Evolutionary conservation across 2,329 filamentous ascomycete genomes (phyloP).

Genomic region (Ophiostoma novo-ulmi): DNA sequence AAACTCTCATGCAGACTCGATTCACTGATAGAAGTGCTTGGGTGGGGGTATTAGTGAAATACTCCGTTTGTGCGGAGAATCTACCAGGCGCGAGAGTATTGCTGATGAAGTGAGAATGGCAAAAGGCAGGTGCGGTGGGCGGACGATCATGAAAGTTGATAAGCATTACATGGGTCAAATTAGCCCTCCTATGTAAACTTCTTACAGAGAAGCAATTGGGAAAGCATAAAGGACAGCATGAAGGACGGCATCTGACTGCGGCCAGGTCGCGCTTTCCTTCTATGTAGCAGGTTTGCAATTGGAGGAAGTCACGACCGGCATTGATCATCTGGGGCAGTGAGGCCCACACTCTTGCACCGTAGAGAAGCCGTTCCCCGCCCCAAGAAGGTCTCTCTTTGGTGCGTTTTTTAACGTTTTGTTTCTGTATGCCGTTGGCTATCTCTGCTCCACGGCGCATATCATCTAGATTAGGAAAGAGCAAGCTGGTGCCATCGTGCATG

Average conservation of each 20-base stretch:
- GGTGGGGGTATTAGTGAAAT: background rate
- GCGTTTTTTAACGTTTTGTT: slow-evolving; percentile 1
- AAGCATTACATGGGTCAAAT: background rate
- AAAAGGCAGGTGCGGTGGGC: background rate
- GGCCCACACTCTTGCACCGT: slow-evolving; percentile 1
- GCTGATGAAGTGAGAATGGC: background rate
- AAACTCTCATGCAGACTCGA: background rate
- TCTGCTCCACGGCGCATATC: background rate
- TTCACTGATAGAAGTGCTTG: background rate
- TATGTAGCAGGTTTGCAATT: slow-evolving; percentile 20
- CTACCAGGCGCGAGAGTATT: background rate
- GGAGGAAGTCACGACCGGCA: slow-evolving; percentile 22
- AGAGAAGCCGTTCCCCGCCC: slow-evolving; percentile 18
- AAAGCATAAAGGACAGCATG: background rate
- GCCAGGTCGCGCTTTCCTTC: slow-evolving; percentile 18
- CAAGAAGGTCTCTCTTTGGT: slow-evolving; percentile 6
- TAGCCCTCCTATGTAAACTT: background rate
- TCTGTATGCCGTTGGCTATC: background rate
- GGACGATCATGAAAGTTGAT: background rate
- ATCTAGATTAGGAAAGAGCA: slow-evolving; percentile 6
- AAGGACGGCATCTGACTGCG: background rate
- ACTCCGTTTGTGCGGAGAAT: slow-evolving; percentile 7
- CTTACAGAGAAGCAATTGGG: background rate
- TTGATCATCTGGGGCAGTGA: slow-evolving; percentile 15
- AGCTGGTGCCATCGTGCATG: background rate